These are phyloP conservation scores for Lotus japonicus DNA, from an alignment of 306 rosid species.

Conservation along the genomic window DNA sequence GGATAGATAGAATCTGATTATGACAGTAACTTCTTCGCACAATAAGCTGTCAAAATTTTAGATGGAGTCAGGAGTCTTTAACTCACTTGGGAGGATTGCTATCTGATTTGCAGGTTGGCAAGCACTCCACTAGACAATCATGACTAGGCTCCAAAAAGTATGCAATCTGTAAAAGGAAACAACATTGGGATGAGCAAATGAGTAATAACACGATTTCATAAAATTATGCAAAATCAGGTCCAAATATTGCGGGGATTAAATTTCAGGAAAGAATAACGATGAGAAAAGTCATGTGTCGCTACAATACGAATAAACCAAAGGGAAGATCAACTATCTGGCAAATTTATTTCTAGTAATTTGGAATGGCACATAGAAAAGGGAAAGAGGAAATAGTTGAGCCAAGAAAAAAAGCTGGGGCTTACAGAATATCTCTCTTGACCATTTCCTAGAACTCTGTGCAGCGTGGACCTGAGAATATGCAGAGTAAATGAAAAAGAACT, in stretches of 20 bases:
- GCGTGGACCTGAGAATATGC: constrained; percentile 64
- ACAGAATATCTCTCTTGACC: constrained; percentile 90
- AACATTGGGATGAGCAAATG: constrained; percentile 4
- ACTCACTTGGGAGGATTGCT: constrained; percentile 83
- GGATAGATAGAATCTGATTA: background rate
- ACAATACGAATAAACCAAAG: background rate
- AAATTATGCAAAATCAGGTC: background rate
- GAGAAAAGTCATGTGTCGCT: background rate
- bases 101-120: constrained; percentile 85
- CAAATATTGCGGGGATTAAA: background rate
- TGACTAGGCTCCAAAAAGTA: constrained; percentile 80
- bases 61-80: background rate
- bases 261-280: background rate
- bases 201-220: background rate
- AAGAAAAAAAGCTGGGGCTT: constrained; percentile 19
- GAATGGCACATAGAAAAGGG: too few species aligned
- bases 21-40: background rate
- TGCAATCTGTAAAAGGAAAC: constrained; percentile 53
- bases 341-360: background rate
- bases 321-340: background rate
- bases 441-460: constrained; percentile 82
- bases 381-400: background rate
- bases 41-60: background rate
- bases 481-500: background rate
- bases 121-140: constrained; percentile 80